phyloP scores from a whole-genome alignment of 345 rosid genomes.

The Cochlearia excelsa region DNA sequence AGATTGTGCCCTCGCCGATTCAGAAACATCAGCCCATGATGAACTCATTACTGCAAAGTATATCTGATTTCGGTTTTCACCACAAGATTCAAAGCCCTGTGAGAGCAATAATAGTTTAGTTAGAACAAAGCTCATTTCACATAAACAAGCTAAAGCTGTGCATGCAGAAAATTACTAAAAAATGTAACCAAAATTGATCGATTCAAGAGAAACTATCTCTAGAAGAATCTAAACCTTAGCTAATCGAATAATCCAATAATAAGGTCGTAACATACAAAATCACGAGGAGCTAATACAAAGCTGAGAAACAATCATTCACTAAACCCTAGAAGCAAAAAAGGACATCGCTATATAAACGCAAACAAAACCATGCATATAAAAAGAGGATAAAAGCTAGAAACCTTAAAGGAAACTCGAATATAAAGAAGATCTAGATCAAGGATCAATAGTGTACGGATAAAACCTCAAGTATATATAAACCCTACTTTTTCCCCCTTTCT shows the following conservation, averaged over 20 bases:
- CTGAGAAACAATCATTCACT: slow-evolving; percentile 23
- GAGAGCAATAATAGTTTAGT: slow-evolving; percentile 13
- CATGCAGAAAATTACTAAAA: slow-evolving; percentile 26
- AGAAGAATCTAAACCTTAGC: slow-evolving; percentile 19
- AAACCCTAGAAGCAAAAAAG: slow-evolving; percentile 36
- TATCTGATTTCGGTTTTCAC: background rate
- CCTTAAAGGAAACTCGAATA: slow-evolving; percentile 22
- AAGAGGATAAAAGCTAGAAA: slow-evolving; percentile 11
- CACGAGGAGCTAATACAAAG: slow-evolving; percentile 25
- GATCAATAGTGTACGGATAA: slow-evolving; percentile 27
- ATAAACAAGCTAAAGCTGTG: slow-evolving; percentile 19
- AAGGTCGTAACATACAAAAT: slow-evolving; percentile 21
- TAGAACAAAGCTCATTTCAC: slow-evolving; percentile 16
- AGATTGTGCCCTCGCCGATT: slow-evolving; percentile 57
- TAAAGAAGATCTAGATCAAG: slow-evolving; percentile 14
- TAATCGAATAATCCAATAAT: slow-evolving; percentile 21
- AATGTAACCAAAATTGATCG: slow-evolving; percentile 18
- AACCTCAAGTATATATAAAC: slow-evolving; percentile 21
- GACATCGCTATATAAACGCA: slow-evolving; percentile 23
- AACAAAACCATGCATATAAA: slow-evolving; percentile 34
- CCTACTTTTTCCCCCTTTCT: slow-evolving; percentile 20
- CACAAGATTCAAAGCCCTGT: slow-evolving; percentile 26
- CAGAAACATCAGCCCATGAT: slow-evolving; percentile 98
- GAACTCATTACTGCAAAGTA: slow-evolving; percentile 44
- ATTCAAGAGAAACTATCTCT: slow-evolving; percentile 1